phyloP scores from a whole-genome alignment of 345 rosid genomes.

The Hibiscus syriacus region DNA sequence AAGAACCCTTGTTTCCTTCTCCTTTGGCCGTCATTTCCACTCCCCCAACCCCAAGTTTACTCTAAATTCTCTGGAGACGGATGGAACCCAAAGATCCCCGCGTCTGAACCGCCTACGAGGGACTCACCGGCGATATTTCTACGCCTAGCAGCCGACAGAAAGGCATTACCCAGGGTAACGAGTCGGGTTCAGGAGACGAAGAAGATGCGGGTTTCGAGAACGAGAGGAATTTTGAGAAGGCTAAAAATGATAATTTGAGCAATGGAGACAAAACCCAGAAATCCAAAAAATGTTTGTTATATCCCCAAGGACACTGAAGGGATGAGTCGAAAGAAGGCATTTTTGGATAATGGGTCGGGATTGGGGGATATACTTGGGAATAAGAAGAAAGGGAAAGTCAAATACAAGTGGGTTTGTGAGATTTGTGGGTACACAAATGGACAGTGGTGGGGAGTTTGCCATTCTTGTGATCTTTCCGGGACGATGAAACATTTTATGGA shows the following conservation, averaged over 20 bases:
- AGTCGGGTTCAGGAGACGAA: no score
- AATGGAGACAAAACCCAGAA: background rate
- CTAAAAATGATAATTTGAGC: no score
- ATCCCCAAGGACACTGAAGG: no score
- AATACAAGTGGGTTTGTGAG: slow-evolving; percentile 52
- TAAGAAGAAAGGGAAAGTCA: no score
- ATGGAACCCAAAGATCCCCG: background rate
- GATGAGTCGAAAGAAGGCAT: background rate
- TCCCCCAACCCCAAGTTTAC: slow-evolving; percentile 10
- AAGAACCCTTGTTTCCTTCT: background rate
- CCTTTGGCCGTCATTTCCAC: slow-evolving; percentile 18
- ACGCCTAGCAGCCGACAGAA: no score
- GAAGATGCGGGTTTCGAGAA: slow-evolving; percentile 7
- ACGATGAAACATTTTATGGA: slow-evolving; percentile 49
- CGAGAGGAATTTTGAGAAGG: slow-evolving; percentile 9
- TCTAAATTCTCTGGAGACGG: background rate
- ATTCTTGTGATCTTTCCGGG: slow-evolving; percentile 41
- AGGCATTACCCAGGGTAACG: no score
- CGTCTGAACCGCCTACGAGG: slow-evolving; percentile 30
- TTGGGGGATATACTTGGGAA: no score
- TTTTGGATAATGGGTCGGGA: background rate
- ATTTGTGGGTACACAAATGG: slow-evolving; percentile 59
- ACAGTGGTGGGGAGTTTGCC: slow-evolving; percentile 93
- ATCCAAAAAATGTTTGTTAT: slow-evolving; percentile 7
- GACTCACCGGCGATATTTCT: slow-evolving; percentile 3